phyloP scores from a whole-genome alignment of 2,329 filamentous ascomycete genomes.

The Chaetothyriales sp. region DNA sequence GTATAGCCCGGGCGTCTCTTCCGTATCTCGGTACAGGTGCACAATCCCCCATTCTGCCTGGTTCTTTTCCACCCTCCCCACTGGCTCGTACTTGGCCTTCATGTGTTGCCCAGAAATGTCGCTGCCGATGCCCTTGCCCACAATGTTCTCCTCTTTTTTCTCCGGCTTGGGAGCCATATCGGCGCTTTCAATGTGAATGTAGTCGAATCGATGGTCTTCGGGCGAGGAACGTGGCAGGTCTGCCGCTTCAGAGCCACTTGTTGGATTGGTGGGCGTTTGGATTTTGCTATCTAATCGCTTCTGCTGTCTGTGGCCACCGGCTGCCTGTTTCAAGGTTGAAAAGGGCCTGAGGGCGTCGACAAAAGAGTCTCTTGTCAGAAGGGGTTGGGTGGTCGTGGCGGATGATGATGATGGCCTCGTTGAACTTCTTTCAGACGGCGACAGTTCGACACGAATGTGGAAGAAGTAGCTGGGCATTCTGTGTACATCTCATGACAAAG shows the following conservation, averaged over 20 bases:
- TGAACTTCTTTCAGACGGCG: conserved; percentile 20
- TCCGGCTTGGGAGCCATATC: conserved; percentile 40
- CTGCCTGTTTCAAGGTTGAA: conserved; percentile 1
- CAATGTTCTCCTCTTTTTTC: conserved; percentile 25
- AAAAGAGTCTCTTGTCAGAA: conserved; percentile 2
- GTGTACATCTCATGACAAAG: conserved; percentile 8
- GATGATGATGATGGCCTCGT: neutral
- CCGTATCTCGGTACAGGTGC: conserved; percentile 75
- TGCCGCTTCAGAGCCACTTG: neutral
- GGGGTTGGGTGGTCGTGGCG: conserved; percentile 4
- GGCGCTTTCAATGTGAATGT: conserved; percentile 65
- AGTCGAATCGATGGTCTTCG: conserved; percentile 65
- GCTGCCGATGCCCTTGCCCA: conserved; percentile 36
- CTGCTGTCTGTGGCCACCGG: neutral
- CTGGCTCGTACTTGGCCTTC: conserved; percentile 62
- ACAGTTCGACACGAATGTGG: conserved; percentile 46
- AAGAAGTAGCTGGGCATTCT: conserved; percentile 50
- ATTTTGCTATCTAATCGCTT: neutral
- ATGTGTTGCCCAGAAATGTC: conserved; percentile 55
- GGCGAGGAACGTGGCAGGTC: neutral
- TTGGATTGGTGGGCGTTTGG: neutral
- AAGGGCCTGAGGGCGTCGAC: conserved; percentile 15
- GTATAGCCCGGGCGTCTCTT: conserved; percentile 52
- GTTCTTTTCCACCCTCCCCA: conserved; percentile 63
- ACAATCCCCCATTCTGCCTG: conserved; percentile 60